These are phyloP conservation scores for Pseudocercospora fuligena DNA, from an alignment of 2,329 filamentous ascomycete genomes.

Conservation along the genomic window DNA sequence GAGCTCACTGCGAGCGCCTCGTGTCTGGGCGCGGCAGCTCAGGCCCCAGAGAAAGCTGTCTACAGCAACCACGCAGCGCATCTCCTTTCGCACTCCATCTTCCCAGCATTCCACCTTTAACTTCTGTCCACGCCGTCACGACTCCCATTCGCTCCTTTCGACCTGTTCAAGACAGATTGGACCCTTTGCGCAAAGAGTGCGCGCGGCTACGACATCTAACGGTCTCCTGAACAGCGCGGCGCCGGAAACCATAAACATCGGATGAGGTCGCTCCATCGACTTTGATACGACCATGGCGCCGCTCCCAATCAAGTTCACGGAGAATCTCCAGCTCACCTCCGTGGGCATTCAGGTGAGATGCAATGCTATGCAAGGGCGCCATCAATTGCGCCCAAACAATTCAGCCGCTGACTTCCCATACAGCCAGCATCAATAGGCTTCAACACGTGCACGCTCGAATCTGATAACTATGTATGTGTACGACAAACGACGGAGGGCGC, in stretches of 20 bases:
- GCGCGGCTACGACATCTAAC: constrained; percentile 12
- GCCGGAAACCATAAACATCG: constrained; percentile 29
- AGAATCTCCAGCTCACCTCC: constrained; percentile 72
- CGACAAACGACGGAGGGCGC: constrained; percentile 89
- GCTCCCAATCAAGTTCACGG: constrained; percentile 90
- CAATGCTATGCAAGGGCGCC: not conserved
- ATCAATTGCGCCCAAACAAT: not conserved
- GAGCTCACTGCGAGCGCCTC: not conserved
- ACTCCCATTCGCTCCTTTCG: constrained; percentile 40
- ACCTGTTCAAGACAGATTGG: constrained; percentile 19
- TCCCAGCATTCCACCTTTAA: constrained; percentile 11
- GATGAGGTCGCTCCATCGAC: constrained; percentile 33
- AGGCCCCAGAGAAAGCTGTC: constrained; percentile 10
- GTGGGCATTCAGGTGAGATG: constrained; percentile 55
- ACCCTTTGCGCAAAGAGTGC: constrained; percentile 24
- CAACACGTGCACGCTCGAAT: constrained; percentile 95
- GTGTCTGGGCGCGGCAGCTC: constrained; percentile 1
- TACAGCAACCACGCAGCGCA: not conserved
- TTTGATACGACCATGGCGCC: constrained; percentile 54
- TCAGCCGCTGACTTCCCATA: constrained; percentile 29
- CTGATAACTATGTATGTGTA: constrained; percentile 93
- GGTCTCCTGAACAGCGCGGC: constrained; percentile 29
- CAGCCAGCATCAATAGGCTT: constrained; percentile 78
- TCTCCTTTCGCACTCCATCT: constrained; percentile 5
- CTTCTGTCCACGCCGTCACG: constrained; percentile 37